These are phyloP conservation scores for Choanephora cucurbitarum DNA, from an alignment of 371 early-diverging fungal species.

Conservation along the genomic window DNA sequence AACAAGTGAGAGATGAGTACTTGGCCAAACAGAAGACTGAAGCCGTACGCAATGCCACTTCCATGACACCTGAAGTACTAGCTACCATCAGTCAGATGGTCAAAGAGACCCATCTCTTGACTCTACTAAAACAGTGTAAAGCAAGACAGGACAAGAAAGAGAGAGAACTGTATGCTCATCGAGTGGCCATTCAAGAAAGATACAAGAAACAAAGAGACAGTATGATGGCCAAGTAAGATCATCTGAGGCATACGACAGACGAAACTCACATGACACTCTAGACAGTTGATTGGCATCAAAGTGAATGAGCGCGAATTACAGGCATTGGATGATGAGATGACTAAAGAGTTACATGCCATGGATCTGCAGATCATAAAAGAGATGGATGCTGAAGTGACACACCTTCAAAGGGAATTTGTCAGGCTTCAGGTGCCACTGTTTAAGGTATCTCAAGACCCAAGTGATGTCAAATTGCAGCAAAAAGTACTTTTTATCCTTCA, in stretches of 20 bases:
- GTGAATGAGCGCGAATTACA: constrained; percentile 9
- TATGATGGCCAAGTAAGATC: constrained; percentile 36
- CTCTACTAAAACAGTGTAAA: constrained; percentile 30
- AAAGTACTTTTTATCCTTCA: constrained; percentile 42
- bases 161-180: constrained; percentile 30
- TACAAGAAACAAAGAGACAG: constrained; percentile 34
- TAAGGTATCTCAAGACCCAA: constrained; percentile 29
- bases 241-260: background rate
- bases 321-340: constrained; percentile 22
- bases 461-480: constrained; percentile 37
- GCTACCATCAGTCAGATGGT: constrained; percentile 31
- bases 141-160: constrained; percentile 40
- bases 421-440: constrained; percentile 46
- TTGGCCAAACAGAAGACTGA: constrained; percentile 11
- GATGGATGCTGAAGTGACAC: constrained; percentile 34
- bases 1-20: constrained; percentile 45
- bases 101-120: constrained; percentile 38
- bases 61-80: constrained; percentile 44
- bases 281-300: constrained; percentile 24
- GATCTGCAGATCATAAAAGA: constrained; percentile 37
- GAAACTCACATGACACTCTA: background rate
- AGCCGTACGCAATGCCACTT: constrained; percentile 28
- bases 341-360: constrained; percentile 29
- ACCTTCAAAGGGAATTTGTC: constrained; percentile 32
- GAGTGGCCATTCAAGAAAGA: constrained; percentile 27